Evolutionary conservation across 1,139 yeast genomes (phyloP).

Genomic region (Spathaspora sp.): DNA sequence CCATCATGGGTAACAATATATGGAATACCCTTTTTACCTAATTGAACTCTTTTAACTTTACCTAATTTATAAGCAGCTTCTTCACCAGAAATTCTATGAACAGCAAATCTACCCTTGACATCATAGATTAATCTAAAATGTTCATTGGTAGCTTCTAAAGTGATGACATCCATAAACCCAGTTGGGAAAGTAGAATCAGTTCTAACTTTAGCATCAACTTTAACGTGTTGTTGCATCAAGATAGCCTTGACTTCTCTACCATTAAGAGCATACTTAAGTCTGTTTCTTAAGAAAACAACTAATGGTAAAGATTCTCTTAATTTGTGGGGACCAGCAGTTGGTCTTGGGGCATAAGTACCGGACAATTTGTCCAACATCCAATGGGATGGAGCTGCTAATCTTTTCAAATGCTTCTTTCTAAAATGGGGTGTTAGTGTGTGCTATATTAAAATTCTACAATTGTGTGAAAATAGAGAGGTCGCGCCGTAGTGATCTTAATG

Average conservation of each 20-base stretch:
- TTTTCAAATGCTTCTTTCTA: conserved; percentile 94
- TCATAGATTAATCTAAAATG: conserved; percentile 97
- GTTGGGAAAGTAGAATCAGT: conserved; percentile 96
- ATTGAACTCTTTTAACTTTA: conserved; percentile 92
- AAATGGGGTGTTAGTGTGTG: conserved; percentile 27
- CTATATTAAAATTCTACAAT: conserved; percentile 2
- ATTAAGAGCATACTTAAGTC: conserved; percentile 97
- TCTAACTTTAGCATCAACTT: conserved; percentile 64
- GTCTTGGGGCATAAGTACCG: conserved; percentile 98
- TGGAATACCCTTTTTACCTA: conserved; percentile 95
- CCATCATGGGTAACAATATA: conserved; percentile 97
- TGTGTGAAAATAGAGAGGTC: background rate
- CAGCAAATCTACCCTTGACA: conserved; percentile 95
- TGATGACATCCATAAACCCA: conserved; percentile 95
- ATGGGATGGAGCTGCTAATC: conserved; percentile 99
- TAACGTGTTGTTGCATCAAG: conserved; percentile 96
- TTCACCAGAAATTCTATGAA: conserved; percentile 96
- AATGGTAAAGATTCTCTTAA: conserved; percentile 96
- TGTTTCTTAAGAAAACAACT: conserved; percentile 94
- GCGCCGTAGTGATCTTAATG: conserved; percentile 1
- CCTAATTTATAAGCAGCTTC: conserved; percentile 96
- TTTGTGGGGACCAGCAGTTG: conserved; percentile 98
- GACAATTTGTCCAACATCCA: conserved; percentile 99
- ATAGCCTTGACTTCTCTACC: conserved; percentile 98
- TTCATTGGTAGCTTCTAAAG: conserved; percentile 94